Base-by-base conservation (phyloP, 2,329 filamentous ascomycete genomes). In the Aspergillus sp. region DNA sequence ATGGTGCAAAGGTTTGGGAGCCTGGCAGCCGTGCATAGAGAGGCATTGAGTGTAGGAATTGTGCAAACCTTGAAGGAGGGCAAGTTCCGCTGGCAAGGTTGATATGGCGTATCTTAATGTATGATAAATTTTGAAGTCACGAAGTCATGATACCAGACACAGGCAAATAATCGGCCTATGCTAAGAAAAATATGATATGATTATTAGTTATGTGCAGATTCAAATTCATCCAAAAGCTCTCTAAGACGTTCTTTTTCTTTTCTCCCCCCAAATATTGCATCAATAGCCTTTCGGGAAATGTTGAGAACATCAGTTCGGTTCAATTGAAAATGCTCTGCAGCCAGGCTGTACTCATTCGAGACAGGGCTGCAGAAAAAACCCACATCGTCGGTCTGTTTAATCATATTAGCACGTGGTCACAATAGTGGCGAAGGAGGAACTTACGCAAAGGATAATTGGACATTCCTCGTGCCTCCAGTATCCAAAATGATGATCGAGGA, bases 321-420 rank as follows among this genome's bases (percentile, higher is more conserved):
- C 13, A 95, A 78, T 0, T 74, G 70, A 66, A 95, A 95, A 68
- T 93, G 86, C 63, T 86, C 73, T 1, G 88, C 86, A 3, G 89
- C 88, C 2, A 95, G 82, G 7, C 80, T 76, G 72, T 93, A 93
- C 71, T 96, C 91, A 64, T 91, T 87, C 0, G 89, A 92, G 4
- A 93, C 74, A 0, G 84, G 80, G 67, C 89, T 93, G 50, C 87
- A 87, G 66, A 95, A 95, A 20, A 95, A 85, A 2, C 90, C 91
- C 9, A 93, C 88, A 66, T 95, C 90, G 69, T 95, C 91, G 1
- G 90, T 95, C 89, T 92, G 59, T 54, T 40, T 5, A 15, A 56
- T 66, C 64, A 65, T 68, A 66, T 40, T 24, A 46, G 55, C 17
- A 27, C 15, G 30, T 33, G 6, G 46, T 20, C 11, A 13, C 27